These are phyloP conservation scores for Dinochytrium kinnereticum DNA, from an alignment of 371 early-diverging fungal species.

Conservation along the genomic window DNA sequence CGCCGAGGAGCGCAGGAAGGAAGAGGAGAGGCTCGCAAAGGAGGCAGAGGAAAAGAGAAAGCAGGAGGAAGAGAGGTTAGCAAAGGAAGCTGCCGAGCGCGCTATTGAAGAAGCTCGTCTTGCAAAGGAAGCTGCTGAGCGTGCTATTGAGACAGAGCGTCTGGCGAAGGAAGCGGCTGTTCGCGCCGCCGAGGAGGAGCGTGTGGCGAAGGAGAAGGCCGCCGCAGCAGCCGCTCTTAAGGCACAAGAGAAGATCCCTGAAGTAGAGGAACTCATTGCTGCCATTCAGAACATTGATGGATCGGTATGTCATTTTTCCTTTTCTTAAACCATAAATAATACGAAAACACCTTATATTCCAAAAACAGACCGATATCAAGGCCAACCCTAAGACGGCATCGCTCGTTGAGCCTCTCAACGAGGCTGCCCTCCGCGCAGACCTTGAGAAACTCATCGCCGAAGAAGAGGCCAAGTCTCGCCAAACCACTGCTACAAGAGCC, in stretches of 20 bases:
- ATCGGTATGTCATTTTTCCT: neutral
- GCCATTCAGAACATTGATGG: neutral
- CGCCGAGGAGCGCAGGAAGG: constrained; percentile 15
- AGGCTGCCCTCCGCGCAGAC: constrained; percentile 27
- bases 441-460: constrained; percentile 31
- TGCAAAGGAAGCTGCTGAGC: constrained; percentile 11
- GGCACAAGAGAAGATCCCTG: no score
- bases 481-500: neutral
- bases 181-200: constrained; percentile 2
- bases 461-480: constrained; percentile 34
- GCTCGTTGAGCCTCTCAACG: constrained; percentile 24
- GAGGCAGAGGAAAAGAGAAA: neutral
- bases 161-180: neutral
- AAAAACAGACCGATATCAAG: neutral
- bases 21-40: neutral
- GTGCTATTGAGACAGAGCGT: neutral
- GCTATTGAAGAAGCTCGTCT: neutral
- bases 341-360: neutral
- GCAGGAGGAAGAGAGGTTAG: neutral
- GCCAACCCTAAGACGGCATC: neutral
- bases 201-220: constrained; percentile 11
- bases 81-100: constrained; percentile 9
- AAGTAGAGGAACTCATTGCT: no score
- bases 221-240: no score
- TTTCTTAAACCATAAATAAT: neutral